Percentiles rank a stretch among this genome's conserved stretches.
phyloP scores from a whole-genome alignment of 441 rosid species.

The Metrosideros polymorpha region DNA sequence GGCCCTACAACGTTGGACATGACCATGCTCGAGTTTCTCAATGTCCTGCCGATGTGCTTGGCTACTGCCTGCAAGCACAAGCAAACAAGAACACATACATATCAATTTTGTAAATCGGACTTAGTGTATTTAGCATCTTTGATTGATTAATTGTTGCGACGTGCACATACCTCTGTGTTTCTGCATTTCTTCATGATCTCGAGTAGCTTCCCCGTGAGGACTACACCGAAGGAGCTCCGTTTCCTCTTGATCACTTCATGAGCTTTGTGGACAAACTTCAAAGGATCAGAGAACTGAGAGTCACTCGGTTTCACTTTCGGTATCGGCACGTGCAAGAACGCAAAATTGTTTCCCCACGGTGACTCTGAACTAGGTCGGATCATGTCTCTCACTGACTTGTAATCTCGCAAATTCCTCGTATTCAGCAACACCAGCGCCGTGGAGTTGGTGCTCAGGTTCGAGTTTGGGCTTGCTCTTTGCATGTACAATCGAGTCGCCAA shows the following conservation, averaged over 20 bases:
- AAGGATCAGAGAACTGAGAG: slow-evolving; percentile 15
- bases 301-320: slow-evolving; percentile 8
- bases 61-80: slow-evolving; percentile 23
- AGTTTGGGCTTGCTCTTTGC: slow-evolving; percentile 9
- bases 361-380: slow-evolving; percentile 16
- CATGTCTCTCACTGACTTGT: slow-evolving; percentile 38
- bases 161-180: slow-evolving; percentile 26
- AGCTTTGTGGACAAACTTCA: slow-evolving; percentile 25
- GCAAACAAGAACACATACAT: neutral
- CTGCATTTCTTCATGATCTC: slow-evolving; percentile 18
- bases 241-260: slow-evolving; percentile 15
- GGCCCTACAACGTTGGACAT: slow-evolving; percentile 38
- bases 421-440: slow-evolving; percentile 37
- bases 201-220: slow-evolving; percentile 22
- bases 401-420: slow-evolving; percentile 24
- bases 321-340: slow-evolving; percentile 23
- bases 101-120: neutral
- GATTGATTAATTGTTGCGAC: neutral
- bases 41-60: slow-evolving; percentile 9
- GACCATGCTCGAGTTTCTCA: slow-evolving; percentile 25
- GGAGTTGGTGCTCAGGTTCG: neutral
- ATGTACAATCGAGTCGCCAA: slow-evolving; percentile 36
- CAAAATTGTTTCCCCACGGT: slow-evolving; percentile 41
- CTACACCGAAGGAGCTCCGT: slow-evolving; percentile 18
- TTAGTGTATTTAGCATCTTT: neutral